phyloP scores from a whole-genome alignment of 2,329 filamentous ascomycete genomes.

The Amphichorda felina region DNA sequence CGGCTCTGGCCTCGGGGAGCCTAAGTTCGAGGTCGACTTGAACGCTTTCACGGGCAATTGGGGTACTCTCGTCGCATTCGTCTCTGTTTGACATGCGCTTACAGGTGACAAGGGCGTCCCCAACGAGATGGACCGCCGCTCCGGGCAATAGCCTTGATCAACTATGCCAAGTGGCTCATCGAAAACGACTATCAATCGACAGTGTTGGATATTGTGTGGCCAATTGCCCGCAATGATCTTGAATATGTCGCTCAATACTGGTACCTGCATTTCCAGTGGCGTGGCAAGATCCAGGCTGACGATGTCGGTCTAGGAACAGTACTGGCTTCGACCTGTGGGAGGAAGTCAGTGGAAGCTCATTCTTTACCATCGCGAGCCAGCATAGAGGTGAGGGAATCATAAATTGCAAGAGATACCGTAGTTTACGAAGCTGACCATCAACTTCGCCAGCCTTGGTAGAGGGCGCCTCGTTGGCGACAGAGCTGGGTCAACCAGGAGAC shows the following conservation, averaged over 20 bases:
- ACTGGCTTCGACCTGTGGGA: constrained; percentile 74
- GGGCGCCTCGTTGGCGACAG: constrained; percentile 55
- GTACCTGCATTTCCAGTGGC: too few species aligned
- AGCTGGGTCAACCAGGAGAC: constrained; percentile 46
- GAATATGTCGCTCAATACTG: constrained; percentile 65
- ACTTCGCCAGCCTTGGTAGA: constrained; percentile 39
- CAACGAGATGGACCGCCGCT: constrained; percentile 63
- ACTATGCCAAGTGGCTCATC: constrained; percentile 62
- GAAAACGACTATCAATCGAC: constrained; percentile 49
- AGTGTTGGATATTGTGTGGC: constrained; percentile 51
- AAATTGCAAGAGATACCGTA: too few species aligned
- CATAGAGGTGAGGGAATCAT: constrained; percentile 37
- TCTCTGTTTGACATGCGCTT: background rate
- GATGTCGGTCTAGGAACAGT: constrained; percentile 35
- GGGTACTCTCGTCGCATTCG: constrained; percentile 23
- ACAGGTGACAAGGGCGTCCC: constrained; percentile 9
- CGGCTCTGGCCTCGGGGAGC: constrained; percentile 52
- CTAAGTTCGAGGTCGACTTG: constrained; percentile 59
- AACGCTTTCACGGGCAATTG: constrained; percentile 54
- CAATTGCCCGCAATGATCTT: constrained; percentile 64
- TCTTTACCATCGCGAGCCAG: constrained; percentile 63
- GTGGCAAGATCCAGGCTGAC: constrained; percentile 1
- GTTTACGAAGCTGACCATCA: background rate
- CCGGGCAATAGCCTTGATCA: constrained; percentile 60
- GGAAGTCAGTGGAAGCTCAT: constrained; percentile 64